phyloP scores from a whole-genome alignment of 495 filamentous ascomycete species.

The Delitschia confertaspora region DNA sequence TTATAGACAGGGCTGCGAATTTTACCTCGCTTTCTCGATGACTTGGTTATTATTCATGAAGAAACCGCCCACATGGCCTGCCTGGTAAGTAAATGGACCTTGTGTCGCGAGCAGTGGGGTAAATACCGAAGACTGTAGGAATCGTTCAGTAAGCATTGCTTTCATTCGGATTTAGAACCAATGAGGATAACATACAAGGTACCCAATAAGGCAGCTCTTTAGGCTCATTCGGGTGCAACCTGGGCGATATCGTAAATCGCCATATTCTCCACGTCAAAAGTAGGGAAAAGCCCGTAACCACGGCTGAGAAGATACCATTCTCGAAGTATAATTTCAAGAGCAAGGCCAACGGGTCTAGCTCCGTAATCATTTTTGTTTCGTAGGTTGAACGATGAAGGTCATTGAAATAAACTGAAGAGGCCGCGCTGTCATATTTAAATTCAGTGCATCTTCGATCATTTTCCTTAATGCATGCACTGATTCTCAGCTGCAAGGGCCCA shows the following conservation, averaged over 20 bases:
- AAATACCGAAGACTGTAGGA: background rate
- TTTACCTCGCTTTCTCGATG: conserved; percentile 4
- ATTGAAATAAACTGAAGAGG: too few relatives aligned
- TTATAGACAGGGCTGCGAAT: background rate
- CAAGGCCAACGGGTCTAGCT: too few relatives aligned
- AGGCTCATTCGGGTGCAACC: background rate
- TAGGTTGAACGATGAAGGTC: too few relatives aligned
- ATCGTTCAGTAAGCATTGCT: background rate
- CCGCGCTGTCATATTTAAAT: too few relatives aligned
- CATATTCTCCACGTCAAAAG: conserved; percentile 5
- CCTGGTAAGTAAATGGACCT: too few relatives aligned
- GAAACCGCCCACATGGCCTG: background rate
- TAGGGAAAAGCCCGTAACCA: background rate
- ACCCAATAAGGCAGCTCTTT: conserved; percentile 14
- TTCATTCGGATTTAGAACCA: background rate
- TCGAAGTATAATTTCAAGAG: too few relatives aligned
- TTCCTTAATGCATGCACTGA: too few relatives aligned
- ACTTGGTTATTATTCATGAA: conserved; percentile 3
- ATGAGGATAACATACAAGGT: conserved; percentile 1
- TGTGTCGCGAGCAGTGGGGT: too few relatives aligned
- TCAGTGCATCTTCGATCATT: too few relatives aligned
- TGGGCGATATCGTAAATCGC: conserved; percentile 3
- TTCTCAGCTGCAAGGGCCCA: too few relatives aligned
- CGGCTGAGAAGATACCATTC: too few relatives aligned
- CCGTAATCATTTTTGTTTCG: too few relatives aligned